Base-by-base conservation (phyloP, 2,329 filamentous ascomycete genomes). In the Arthrobotrys iridis region DNA sequence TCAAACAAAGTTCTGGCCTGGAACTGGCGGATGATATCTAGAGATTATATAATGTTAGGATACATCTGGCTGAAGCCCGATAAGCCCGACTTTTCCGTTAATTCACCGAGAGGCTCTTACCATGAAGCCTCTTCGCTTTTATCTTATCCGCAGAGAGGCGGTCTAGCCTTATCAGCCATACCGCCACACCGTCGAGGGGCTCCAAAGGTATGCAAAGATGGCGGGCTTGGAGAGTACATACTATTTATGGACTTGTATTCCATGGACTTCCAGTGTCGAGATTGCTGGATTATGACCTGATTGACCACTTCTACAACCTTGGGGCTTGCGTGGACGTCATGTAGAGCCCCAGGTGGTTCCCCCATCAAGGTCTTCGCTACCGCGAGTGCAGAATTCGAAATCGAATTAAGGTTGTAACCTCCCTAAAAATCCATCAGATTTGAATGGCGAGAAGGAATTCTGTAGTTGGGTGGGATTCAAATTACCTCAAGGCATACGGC, bases 331-430 rank as follows among this genome's bases (percentile, higher is more conserved):
- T 82, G 80, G 0, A 84, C 83, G 5, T 83, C 81, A 55, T 82
- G 81, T 11, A 89, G 81, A 59, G 87, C 84, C 68, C 89, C 88
- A 1, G 95, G 95, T 8, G 94, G 92, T 80, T 99, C 93, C 20
- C 95, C 93, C 93, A 99, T 98, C 46, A 99, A 85, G 0, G 94
- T 97, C 73, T 89, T 89, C 0, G 93, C 95, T 0, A 99, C 95
- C 1, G 94, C 93, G 3, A 97, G 86, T 0, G 95, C 93, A 3
- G 95, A 98, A 68, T 91, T 89, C 0, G 95, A 96, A 71, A 99
- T 99, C 0, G 95, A 95, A 52, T 89, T 85, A 22, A 99, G 88
- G 79, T 98, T 98, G 83, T 99, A 99, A 6, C 95, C 95, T 20
- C 95, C 95, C 83, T 85, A 55, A 20, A 33, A 4, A 15, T 15